phyloP scores from a whole-genome alignment of 2,329 filamentous ascomycete species.

The Aspergillus hortae region DNA sequence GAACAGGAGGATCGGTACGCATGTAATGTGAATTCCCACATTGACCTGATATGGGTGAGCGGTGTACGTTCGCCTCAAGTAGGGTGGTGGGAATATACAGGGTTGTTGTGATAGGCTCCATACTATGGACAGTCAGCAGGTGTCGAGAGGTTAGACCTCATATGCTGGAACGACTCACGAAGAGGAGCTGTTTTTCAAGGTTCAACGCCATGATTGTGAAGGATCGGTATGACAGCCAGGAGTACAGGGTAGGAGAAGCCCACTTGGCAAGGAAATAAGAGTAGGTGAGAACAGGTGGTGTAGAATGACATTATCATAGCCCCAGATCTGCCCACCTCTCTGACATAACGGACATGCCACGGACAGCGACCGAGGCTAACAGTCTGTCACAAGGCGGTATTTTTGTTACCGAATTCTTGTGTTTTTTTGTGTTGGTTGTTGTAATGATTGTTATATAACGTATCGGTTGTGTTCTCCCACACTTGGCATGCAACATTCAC shows the following conservation, averaged over 20 bases:
- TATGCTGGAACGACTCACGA: slow-evolving; percentile 47
- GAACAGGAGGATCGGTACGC: slow-evolving; percentile 59
- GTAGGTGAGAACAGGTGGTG: not conserved
- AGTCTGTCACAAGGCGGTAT: no score
- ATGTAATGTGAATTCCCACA: slow-evolving; percentile 60
- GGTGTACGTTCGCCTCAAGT: slow-evolving; percentile 14
- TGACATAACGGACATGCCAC: no score
- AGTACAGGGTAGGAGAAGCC: not conserved
- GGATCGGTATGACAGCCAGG: not conserved
- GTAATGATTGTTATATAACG: no score
- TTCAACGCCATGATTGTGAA: slow-evolving; percentile 47
- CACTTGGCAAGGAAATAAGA: slow-evolving; percentile 1
- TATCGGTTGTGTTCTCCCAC: no score
- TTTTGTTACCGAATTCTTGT: no score
- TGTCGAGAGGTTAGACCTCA: slow-evolving; percentile 12
- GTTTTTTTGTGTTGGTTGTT: no score
- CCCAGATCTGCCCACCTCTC: no score
- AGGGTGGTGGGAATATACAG: slow-evolving; percentile 42
- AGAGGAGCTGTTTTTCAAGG: slow-evolving; percentile 63
- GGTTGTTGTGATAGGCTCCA: slow-evolving; percentile 63
- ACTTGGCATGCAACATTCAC: no score
- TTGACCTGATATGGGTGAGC: slow-evolving; percentile 51
- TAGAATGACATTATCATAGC: not conserved
- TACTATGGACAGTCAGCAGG: slow-evolving; percentile 47
- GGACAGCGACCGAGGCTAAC: no score